These are phyloP conservation scores for Pseudoscleropodium purum DNA, from an alignment of 225 moss, liverwort and hornwort species.

Conservation along the genomic window DNA sequence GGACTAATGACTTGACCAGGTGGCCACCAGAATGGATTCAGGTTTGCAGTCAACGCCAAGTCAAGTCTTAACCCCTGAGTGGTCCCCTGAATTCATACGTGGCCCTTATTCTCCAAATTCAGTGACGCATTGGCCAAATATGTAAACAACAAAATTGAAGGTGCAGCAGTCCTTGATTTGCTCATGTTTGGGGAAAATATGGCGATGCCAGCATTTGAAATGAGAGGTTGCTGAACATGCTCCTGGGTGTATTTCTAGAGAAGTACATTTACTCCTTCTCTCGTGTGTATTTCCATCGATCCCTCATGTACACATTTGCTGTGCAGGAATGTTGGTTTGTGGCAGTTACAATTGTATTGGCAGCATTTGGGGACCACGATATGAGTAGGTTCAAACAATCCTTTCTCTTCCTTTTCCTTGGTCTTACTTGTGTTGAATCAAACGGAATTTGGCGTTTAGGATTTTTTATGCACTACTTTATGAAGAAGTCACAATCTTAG, in stretches of 20 bases:
- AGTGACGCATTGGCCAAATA: neutral
- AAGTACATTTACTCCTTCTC: neutral
- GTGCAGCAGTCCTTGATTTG: neutral
- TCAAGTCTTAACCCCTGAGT: neutral
- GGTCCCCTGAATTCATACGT: neutral
- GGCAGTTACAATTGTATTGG: rapidly evolving
- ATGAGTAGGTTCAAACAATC: neutral
- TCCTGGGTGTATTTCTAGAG: neutral
- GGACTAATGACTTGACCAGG: neutral
- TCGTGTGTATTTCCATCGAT: rapidly evolving
- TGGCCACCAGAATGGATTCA: neutral
- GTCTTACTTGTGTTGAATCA: neutral
- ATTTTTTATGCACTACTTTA: rapidly evolving
- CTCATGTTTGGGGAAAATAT: neutral
- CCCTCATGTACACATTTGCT: neutral
- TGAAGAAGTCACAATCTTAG: rapidly evolving
- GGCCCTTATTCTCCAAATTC: neutral
- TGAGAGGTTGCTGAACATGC: neutral
- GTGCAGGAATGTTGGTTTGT: rapidly evolving
- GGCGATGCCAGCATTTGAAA: neutral
- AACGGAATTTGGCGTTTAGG: neutral
- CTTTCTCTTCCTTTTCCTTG: neutral
- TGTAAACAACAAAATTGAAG: neutral
- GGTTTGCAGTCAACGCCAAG: neutral
- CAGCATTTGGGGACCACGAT: rapidly evolving